Conservation (phyloP, 2,329 filamentous ascomycete genomes). For the Iodosphaeria phyllophila region DNA sequence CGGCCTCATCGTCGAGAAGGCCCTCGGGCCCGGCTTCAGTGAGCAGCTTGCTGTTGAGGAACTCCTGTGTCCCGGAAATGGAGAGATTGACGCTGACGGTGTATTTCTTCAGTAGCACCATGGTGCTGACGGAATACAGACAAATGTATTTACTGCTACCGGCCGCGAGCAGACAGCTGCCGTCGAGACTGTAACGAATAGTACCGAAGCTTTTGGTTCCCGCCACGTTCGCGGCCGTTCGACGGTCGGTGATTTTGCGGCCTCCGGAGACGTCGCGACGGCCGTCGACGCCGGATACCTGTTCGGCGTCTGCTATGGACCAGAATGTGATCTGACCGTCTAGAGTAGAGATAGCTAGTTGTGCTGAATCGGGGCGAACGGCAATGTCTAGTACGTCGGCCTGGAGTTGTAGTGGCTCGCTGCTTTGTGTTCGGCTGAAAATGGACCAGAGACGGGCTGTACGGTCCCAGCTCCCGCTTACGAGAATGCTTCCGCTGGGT, state of each 20-base stretch:
- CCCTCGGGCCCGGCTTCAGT: slow-evolving; percentile 76
- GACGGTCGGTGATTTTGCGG: slow-evolving; percentile 69
- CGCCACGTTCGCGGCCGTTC: slow-evolving; percentile 77
- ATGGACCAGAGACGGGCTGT: slow-evolving; percentile 94
- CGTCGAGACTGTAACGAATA: slow-evolving; percentile 82
- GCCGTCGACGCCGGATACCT: slow-evolving; percentile 73
- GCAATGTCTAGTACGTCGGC: slow-evolving; percentile 77
- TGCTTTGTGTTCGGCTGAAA: slow-evolving; percentile 84
- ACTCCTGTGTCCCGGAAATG: slow-evolving; percentile 88
- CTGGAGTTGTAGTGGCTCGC: slow-evolving; percentile 81
- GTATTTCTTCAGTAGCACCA: slow-evolving; percentile 83
- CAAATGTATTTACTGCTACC: slow-evolving; percentile 99
- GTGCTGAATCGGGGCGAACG: slow-evolving; percentile 75
- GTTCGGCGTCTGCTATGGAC: slow-evolving; percentile 74
- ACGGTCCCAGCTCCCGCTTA: slow-evolving; percentile 92
- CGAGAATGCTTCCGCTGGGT: slow-evolving; percentile 63
- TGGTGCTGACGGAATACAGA: slow-evolving; percentile 83
- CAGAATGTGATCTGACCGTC: slow-evolving; percentile 94
- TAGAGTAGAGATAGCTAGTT: slow-evolving; percentile 79
- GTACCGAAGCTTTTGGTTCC: slow-evolving; percentile 82
- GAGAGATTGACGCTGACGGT: slow-evolving; percentile 94
- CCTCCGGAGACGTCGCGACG: slow-evolving; percentile 86
- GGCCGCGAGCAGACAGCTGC: slow-evolving; percentile 72
- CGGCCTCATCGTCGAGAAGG: slow-evolving; percentile 74
- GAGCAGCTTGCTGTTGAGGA: slow-evolving; percentile 78